Evolutionary conservation across 495 filamentous ascomycete species (phyloP), one percentile per base, ranked within the genome.

Genomic region (Podospora fimiseda): DNA sequence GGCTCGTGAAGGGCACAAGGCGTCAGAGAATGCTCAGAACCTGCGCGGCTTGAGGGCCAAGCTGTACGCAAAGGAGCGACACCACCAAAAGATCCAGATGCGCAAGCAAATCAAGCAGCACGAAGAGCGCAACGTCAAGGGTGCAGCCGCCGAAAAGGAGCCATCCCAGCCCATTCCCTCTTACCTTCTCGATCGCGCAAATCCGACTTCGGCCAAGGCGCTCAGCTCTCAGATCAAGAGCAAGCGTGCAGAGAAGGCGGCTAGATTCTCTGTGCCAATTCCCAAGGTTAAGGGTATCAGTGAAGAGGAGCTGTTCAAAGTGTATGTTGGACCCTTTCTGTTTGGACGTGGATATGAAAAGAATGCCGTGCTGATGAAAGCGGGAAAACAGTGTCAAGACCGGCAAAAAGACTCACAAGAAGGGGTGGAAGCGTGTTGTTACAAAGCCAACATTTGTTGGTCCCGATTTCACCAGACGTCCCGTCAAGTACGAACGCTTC

Each of bases 31-130:
- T 71, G 88, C 93, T 14, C 91, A 96, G 74, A 95, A 90, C 68
- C 80, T 96, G 60, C 83, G 84, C 55, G 93, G 94, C 57, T 80
- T 96, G 60, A 78, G 89, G 55, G 93, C 93, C 62, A 99, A 99
- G 77, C 78, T 95, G 63, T 87, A 95, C 77, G 86, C 89, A 69
- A 87, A 96, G 78, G 87, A 93, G 80, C 81, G 93, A 38, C 89
- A 90, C 72, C 81, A 86, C 63, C 88, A 97, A 74, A 99, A 99
- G 85, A 97, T 99, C 69, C 91, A 96, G 82, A 92, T 98, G 88
- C 87, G 88, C 71, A 96, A 98, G 81, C 77, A 83, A 62, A 95
- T 98, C 80, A 87, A 86, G 70, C 84, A 86, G 52, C 87, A 92
- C 74, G 93, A 98, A 68, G 88, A 96, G 77, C 85, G 88, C 70